Evolutionary conservation across 2,329 filamentous ascomycete genomes (phyloP), one percentile per base, ranked within the genome.

Genomic region (Incumbomyces lentus): DNA sequence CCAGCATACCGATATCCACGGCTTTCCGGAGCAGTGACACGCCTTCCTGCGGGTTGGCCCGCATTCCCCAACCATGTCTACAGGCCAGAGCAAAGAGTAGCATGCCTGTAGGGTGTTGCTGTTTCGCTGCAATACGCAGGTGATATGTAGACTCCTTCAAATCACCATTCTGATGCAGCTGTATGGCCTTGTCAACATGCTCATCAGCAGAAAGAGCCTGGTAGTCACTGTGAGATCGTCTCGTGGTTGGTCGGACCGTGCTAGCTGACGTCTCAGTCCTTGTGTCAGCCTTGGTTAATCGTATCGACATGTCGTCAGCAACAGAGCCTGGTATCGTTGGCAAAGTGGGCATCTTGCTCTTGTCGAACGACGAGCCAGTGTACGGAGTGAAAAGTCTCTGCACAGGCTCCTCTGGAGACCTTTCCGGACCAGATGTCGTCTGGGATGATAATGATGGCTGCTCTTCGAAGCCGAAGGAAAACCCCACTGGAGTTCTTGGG

Each of bases 21-120:
- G 92, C 92, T 62, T 89, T 92, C 38, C 87, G 81, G 47, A 98
- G 70, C 92, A 92, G 98, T 57, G 83, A 77, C 0, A 96, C 85
- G 6, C 87, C 92, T 65, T 98, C 92, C 40, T 76, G 76, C 59
- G 87, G 87, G 62, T 95, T 95, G 6, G 87, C 78, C 8, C 89
- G 82, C 86, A 96, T 95, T 14, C 92, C 92, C 92, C 92, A 98
- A 40, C 92, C 92, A 61, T 98, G 92, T 41, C 92, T 79, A 61
- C 90, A 96, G 10, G 92, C 92, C 31, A 98, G 74, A 4, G 90
- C 92, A 64, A 95, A 98, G 29, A 96, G 73, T 11, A 98, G 77
- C 92, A 98, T 98, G 17, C 84, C 92, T 0, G 90, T 95, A 0
- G 92, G 86, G 48, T 94, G 78, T 39, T 87, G 86, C 47, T 86